phyloP scores from a whole-genome alignment of 176 grass and related monocot species.

The Eragrostis nindensis region DNA sequence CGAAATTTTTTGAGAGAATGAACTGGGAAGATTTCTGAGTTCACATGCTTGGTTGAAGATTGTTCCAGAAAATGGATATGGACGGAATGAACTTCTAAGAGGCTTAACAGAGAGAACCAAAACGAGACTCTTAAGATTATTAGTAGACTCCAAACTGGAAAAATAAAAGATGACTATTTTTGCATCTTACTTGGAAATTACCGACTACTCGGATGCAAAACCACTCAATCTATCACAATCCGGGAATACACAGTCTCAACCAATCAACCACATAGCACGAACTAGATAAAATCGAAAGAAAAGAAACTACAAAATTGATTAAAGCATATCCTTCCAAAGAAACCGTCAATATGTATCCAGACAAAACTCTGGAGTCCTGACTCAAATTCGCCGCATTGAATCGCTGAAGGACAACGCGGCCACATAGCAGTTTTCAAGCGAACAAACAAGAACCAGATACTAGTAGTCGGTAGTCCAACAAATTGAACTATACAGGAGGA shows the following conservation, averaged over 20 bases:
- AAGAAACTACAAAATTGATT: neutral
- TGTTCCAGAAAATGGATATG: constrained; percentile 7
- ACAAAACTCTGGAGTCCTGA: neutral
- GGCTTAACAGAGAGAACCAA: constrained; percentile 3
- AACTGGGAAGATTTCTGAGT: neutral
- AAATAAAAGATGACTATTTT: neutral
- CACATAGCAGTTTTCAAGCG: neutral
- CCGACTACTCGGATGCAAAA: neutral
- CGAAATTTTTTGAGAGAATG: neutral
- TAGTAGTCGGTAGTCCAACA: constrained; percentile 19
- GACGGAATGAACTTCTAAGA: constrained; percentile 15
- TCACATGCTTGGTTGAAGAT: constrained; percentile 7
- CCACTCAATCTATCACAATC: neutral
- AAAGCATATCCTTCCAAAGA: neutral
- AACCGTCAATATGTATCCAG: constrained; percentile 36
- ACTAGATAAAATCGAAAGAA: neutral
- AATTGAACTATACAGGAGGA: neutral
- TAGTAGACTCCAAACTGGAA: neutral
- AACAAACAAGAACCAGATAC: neutral
- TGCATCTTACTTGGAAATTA: constrained; percentile 10
- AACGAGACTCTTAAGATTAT: neutral
- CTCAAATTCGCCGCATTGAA: constrained; percentile 18
- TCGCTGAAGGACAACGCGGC: neutral
- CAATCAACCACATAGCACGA: constrained; percentile 4
- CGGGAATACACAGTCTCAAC: neutral